These are phyloP conservation scores for Lachnellula subtilissima DNA, from an alignment of 2,329 filamentous ascomycete species.

Conservation along the genomic window DNA sequence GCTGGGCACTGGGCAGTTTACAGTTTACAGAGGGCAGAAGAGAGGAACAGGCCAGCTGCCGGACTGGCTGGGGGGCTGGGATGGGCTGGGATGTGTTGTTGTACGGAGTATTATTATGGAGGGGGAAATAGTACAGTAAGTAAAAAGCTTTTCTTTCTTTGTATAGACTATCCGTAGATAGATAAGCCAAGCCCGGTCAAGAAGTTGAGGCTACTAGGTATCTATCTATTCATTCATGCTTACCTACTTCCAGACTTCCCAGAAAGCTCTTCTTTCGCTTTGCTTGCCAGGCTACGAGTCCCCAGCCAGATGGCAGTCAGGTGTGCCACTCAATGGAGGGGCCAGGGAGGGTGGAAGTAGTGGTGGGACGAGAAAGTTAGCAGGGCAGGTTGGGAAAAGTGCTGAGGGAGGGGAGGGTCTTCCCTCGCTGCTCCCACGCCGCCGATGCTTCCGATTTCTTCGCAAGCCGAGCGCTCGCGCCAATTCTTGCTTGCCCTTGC, in stretches of 20 bases:
- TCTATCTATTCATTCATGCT: background rate
- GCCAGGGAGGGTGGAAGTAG: background rate
- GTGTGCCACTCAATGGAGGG: background rate
- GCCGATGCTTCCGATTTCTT: conserved; percentile 1
- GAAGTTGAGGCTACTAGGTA: background rate
- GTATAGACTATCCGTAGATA: too few species aligned
- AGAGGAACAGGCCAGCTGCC: background rate
- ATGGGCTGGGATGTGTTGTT: background rate
- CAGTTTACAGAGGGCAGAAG: background rate
- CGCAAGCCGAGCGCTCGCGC: conserved; percentile 16
- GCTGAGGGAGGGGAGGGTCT: background rate
- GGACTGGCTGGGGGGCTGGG: background rate
- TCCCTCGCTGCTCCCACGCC: conserved; percentile 6
- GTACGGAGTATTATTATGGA: too few species aligned
- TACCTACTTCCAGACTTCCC: background rate
- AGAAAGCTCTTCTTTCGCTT: background rate
- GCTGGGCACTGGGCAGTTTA: background rate
- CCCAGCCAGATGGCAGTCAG: background rate
- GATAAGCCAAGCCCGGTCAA: too few species aligned
- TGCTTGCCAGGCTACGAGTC: background rate
- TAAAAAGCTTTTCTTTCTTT: too few species aligned
- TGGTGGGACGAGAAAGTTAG: background rate
- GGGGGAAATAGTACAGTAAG: too few species aligned
- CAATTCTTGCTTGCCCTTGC: conserved; percentile 10
- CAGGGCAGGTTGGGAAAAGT: background rate